Conservation (phyloP, 169 alveolate species). For the Plasmodium gonderi region DNA sequence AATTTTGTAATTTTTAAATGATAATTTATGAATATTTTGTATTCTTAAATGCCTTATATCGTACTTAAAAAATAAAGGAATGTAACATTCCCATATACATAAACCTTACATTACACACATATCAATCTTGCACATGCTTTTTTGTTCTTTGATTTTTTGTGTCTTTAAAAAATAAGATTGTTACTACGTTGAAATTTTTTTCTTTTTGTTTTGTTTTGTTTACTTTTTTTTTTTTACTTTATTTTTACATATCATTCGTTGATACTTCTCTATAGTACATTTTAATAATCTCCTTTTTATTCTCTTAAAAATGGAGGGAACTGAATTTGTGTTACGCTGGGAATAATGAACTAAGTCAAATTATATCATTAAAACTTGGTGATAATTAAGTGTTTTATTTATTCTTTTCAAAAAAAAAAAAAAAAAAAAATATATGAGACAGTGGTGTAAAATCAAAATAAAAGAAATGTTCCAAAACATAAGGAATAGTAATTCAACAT, state of each 20-base stretch:
- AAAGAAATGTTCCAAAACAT: not conserved
- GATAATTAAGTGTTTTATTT: not conserved
- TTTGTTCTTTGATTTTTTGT: not conserved
- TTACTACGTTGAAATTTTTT: not conserved
- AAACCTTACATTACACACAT: not conserved
- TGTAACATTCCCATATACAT: not conserved
- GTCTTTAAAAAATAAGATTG: not conserved
- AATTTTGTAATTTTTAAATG: not conserved
- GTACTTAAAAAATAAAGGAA: not conserved
- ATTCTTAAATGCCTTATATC: not conserved
- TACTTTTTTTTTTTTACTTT: no score
- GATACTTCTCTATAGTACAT: no score
- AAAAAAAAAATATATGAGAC: no score
- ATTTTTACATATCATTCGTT: no score
- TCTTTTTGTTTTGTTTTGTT: not conserved
- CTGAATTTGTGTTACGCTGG: not conserved
- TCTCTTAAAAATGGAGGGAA: not conserved
- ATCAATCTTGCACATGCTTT: not conserved
- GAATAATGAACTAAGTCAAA: not conserved
- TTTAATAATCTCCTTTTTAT: no score
- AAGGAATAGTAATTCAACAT: not conserved
- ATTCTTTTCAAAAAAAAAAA: not conserved
- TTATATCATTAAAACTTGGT: not conserved
- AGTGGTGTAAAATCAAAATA: not conserved
- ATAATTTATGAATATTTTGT: not conserved